Conservation (phyloP, 345 rosid species). For the Euphorbia peplus region DNA sequence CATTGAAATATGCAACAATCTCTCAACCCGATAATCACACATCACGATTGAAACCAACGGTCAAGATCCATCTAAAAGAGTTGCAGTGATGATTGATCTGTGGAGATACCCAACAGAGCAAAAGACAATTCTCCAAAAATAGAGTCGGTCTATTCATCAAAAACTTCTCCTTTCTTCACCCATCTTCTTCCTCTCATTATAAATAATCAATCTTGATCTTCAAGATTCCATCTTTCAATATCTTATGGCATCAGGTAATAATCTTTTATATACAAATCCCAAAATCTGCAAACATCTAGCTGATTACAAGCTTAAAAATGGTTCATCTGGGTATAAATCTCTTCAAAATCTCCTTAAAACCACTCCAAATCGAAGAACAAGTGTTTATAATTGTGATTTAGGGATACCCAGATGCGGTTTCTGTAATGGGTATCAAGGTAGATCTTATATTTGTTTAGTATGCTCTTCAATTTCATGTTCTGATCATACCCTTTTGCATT, state of each 20-base stretch:
- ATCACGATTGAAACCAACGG: constrained; percentile 3
- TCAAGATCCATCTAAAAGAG: not conserved
- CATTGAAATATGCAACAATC: not conserved
- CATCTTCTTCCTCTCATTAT: not conserved
- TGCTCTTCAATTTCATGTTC: constrained; percentile 25
- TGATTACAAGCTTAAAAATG: constrained; percentile 66
- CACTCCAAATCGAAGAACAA: constrained; percentile 46
- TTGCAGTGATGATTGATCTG: not conserved
- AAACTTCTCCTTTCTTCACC: no score
- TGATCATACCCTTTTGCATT: constrained; percentile 19
- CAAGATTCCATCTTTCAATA: constrained; percentile 6
- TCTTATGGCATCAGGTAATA: constrained; percentile 50
- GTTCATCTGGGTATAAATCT: constrained; percentile 49
- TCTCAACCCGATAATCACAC: not conserved
- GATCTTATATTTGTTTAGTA: constrained; percentile 24
- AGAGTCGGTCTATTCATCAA: constrained; percentile 22
- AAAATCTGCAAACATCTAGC: constrained; percentile 73
- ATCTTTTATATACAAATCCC: constrained; percentile 41
- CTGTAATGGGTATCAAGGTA: constrained; percentile 48
- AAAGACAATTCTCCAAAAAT: not conserved
- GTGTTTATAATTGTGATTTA: constrained; percentile 32
- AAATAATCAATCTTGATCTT: constrained; percentile 14
- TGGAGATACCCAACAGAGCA: not conserved
- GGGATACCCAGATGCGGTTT: constrained; percentile 58
- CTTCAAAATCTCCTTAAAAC: constrained; percentile 46